A percentile compares a stretch with the other conserved stretches of the same genome.
Evolutionary conservation across 2,329 filamentous ascomycete genomes (phyloP).

Genomic region (Sclerotinia borealis): DNA sequence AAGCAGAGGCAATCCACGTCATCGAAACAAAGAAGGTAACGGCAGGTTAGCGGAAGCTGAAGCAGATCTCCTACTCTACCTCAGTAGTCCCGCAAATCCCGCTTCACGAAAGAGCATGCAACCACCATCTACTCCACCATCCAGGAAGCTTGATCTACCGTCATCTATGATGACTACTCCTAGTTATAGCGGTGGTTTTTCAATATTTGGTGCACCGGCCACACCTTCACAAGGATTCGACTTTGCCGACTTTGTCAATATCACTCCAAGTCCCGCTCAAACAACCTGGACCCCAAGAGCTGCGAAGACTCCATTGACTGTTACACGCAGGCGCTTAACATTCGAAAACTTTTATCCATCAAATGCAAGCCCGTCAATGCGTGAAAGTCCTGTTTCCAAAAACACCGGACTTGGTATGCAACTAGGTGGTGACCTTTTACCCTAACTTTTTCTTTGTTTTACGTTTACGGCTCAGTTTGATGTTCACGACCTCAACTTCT

Average conservation of each 20-base stretch:
- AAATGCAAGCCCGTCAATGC: constrained; percentile 19
- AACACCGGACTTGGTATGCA: constrained; percentile 55
- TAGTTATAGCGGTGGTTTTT: constrained; percentile 54
- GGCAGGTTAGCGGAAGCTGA: constrained; percentile 70
- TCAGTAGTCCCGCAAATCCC: constrained; percentile 74
- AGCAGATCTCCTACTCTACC: constrained; percentile 72
- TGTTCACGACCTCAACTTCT: constrained; percentile 9
- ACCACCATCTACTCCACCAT: constrained; percentile 70
- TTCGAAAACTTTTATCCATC: constrained; percentile 26
- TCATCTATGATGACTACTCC: constrained; percentile 90
- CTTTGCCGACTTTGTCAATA: constrained; percentile 95
- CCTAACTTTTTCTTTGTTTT: constrained; percentile 30
- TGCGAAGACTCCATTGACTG: constrained; percentile 27
- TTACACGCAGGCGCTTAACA: constrained; percentile 26
- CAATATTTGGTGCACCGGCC: constrained; percentile 62
- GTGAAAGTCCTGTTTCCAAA: constrained; percentile 32
- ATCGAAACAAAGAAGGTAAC: constrained; percentile 44
- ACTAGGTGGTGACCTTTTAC: constrained; percentile 57
- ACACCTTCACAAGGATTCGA: constrained; percentile 84
- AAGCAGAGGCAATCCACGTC: constrained; percentile 42
- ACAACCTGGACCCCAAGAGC: constrained; percentile 56
- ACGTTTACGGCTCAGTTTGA: constrained; percentile 4
- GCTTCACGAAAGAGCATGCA: constrained; percentile 52
- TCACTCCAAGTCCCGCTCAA: constrained; percentile 92
- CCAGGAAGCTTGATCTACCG: constrained; percentile 62